Conservation (phyloP, 2,329 filamentous ascomycete species). For the Pseudodiploospora longispora region DNA sequence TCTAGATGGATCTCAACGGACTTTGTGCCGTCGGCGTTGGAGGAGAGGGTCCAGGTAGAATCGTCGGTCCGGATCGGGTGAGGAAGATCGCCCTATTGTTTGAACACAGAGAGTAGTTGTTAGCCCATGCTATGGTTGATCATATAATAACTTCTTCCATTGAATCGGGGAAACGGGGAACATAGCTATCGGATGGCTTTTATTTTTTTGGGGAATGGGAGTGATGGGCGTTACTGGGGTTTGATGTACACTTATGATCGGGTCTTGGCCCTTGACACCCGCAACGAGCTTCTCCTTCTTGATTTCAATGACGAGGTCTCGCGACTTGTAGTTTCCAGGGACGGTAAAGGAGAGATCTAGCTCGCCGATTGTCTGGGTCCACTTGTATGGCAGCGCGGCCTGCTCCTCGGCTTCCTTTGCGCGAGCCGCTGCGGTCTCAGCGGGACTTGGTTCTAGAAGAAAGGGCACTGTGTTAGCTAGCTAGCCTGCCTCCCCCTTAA, state of each 20-base stretch:
- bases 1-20: conserved; percentile 77
- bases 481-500: no score
- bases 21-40: conserved; percentile 60
- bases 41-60: conserved; percentile 85
- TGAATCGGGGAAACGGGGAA: not conserved
- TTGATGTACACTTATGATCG: conserved; percentile 64
- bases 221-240: not conserved
- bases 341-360: conserved; percentile 73
- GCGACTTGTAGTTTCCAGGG: conserved; percentile 74
- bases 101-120: no score
- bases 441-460: conserved; percentile 41
- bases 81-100: conserved; percentile 68
- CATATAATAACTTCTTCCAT: no score
- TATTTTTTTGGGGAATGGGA: not conserved
- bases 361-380: conserved; percentile 87
- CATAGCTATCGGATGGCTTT: conserved; percentile 7
- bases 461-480: conserved; percentile 5
- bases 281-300: conserved; percentile 71
- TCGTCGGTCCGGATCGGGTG: conserved; percentile 76
- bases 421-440: conserved; percentile 49
- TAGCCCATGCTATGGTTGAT: no score
- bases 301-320: conserved; percentile 75
- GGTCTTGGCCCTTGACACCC: conserved; percentile 79
- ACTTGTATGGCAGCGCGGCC: conserved; percentile 88
- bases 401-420: conserved; percentile 81